A percentile compares a stretch with the other conserved stretches of the same genome.
Conservation (phyloP, 2,329 filamentous ascomycete genomes). For the Fusarium avenaceum region DNA sequence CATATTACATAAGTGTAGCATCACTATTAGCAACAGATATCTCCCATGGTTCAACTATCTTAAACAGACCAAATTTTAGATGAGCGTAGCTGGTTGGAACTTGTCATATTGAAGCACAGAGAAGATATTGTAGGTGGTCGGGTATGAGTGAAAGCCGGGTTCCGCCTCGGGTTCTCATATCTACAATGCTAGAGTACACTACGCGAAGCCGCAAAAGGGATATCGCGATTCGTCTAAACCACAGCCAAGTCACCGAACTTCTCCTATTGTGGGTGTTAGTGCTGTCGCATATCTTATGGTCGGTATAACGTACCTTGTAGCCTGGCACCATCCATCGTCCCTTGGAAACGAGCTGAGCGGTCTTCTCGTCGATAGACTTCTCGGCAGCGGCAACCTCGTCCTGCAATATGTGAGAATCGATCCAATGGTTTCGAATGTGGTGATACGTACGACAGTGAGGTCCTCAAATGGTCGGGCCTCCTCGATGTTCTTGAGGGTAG, state of each 20-base stretch:
- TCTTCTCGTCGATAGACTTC: conserved; percentile 98
- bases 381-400: conserved; percentile 95
- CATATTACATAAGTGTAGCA: background rate
- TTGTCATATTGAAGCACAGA: conserved; percentile 39
- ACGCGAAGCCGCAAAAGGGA: conserved; percentile 62
- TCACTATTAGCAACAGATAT: background rate
- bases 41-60: background rate
- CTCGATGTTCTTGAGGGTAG: conserved; percentile 98
- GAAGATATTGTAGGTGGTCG: conserved; percentile 46
- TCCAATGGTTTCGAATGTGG: conserved; percentile 1
- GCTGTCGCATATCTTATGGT: conserved; percentile 7
- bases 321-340: conserved; percentile 98
- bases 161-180: conserved; percentile 64
- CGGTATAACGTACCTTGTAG: conserved; percentile 84
- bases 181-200: conserved; percentile 80
- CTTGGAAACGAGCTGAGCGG: conserved; percentile 93
- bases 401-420: conserved; percentile 62
- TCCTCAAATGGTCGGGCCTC: conserved; percentile 95
- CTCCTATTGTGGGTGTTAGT: conserved; percentile 77
- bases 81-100: conserved; percentile 4
- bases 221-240: conserved; percentile 74
- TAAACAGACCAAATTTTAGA: conserved; percentile 3
- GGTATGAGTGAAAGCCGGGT: conserved; percentile 53
- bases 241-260: conserved; percentile 98
- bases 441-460: conserved; percentile 88